Base-by-base conservation (phyloP, 805 yeast genomes). In the Candida manassasensis region DNA sequence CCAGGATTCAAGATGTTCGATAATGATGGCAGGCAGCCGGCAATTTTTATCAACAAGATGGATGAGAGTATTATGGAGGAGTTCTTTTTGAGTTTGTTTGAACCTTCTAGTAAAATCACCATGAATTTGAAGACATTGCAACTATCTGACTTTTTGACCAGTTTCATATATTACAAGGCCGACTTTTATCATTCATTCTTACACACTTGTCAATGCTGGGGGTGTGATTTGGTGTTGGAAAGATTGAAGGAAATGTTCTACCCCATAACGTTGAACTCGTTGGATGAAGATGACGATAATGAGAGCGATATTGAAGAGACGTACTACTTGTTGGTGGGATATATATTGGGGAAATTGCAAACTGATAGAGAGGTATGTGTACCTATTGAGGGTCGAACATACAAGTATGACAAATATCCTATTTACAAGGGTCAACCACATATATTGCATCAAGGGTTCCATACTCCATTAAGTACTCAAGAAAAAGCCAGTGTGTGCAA, bases 1-100 rank as follows among this genome's bases (percentile, higher is more conserved):
- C 61, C 61, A 2, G 60, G 62, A 3, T 59, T 57, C 42, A 62
- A 62, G 39, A 62, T 59, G 63, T 60, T 58, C 47, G 64, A 52
- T 32, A 48, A 44, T 34, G 49, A 47, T n/a, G 45, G 52, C 42
- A 56, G 55, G 8, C 49, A 60, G 55, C 46, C 63, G 12, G 53
- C 57, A 22, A 14, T 24, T 14, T 40, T 53, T n/a, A 46, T 61
- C 35, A 60, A 61, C 40, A 48, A 57, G 38, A 39, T 60, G 31
- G 60, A 60, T 42, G 59, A 59, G 36, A 42, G 58, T 29, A 42
- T 61, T 9, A 59, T 62, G 52, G 64, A 59, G 35, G 59, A 63
- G n/a, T 61, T 62, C 26, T 59, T 62, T 36, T 39, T 56, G 10
- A 43, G 53, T 13, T 52, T 59, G 34, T 47, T 54, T 28, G 24